These are phyloP conservation scores for Begonia loranthoides DNA, from an alignment of 306 rosid genomes.

Conservation along the genomic window DNA sequence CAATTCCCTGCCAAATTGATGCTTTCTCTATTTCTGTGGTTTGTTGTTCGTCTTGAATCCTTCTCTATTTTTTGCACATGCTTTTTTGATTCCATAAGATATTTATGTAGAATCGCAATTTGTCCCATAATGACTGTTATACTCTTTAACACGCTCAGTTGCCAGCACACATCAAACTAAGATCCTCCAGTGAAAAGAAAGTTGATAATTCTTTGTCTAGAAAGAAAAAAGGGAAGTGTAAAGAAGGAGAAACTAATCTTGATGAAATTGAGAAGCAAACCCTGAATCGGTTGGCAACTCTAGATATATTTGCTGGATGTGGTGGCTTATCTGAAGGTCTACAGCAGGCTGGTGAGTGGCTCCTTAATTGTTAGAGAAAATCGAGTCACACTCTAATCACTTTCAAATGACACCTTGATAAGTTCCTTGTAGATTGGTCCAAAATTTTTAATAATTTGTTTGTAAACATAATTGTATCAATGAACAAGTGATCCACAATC, in stretches of 20 bases:
- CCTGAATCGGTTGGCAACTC: slow-evolving; percentile 47
- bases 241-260: slow-evolving; percentile 50
- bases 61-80: background rate
- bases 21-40: background rate
- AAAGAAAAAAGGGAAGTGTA: slow-evolving; percentile 85
- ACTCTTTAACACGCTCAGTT: slow-evolving; percentile 26
- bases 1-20: too few species aligned
- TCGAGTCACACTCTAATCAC: background rate
- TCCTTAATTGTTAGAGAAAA: background rate
- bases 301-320: slow-evolving; percentile 95
- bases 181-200: slow-evolving; percentile 32
- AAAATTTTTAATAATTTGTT: too few species aligned
- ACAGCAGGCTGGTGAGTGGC: slow-evolving; percentile 49
- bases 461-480: too few species aligned
- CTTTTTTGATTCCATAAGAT: background rate
- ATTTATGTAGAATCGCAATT: background rate
- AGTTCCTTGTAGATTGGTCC: too few species aligned
- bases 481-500: too few species aligned
- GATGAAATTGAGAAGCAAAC: slow-evolving; percentile 32
- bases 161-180: slow-evolving; percentile 53
- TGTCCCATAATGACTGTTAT: background rate
- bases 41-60: background rate
- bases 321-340: slow-evolving; percentile 93
- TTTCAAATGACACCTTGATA: too few species aligned
- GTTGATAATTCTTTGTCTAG: slow-evolving; percentile 42